Percentiles rank a stretch among this genome's conserved stretches.
Evolutionary conservation across 495 filamentous ascomycete species (phyloP).

Genomic region (Daldinia vernicosa): DNA sequence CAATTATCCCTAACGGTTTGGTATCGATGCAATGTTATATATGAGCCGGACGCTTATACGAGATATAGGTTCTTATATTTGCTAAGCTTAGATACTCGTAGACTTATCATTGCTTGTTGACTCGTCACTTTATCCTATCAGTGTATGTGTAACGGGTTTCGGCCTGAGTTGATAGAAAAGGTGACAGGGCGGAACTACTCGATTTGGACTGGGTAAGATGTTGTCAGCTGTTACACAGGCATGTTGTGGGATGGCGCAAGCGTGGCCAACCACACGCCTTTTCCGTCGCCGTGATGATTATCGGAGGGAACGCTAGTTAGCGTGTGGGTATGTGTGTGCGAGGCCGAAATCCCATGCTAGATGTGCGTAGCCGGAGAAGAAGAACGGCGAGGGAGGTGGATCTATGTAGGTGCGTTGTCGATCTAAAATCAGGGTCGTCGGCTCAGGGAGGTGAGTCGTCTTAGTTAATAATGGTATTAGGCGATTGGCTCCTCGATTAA

Average conservation of each 20-base stretch:
- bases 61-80: neutral
- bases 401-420: slow-evolving; percentile 23
- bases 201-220: slow-evolving; percentile 11
- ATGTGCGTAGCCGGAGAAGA: slow-evolving; percentile 34
- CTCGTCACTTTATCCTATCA: neutral
- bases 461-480: slow-evolving; percentile 5
- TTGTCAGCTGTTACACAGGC: slow-evolving; percentile 29
- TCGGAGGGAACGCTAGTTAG: slow-evolving; percentile 22
- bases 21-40: neutral
- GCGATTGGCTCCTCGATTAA: slow-evolving; percentile 21
- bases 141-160: neutral
- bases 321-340: neutral
- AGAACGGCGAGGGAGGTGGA: slow-evolving; percentile 14
- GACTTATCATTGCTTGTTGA: neutral
- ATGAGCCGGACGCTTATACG: neutral
- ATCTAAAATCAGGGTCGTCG: slow-evolving; percentile 36
- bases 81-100: neutral
- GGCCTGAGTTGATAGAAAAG: slow-evolving; percentile 2
- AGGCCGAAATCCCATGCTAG: slow-evolving; percentile 32
- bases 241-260: neutral
- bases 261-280: neutral
- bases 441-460: neutral
- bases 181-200: slow-evolving; percentile 25
- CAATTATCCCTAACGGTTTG: neutral
- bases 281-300: slow-evolving; percentile 23